Conservation (phyloP, 768 basidiomycete species). For the Pulveroboletus sp. region DNA sequence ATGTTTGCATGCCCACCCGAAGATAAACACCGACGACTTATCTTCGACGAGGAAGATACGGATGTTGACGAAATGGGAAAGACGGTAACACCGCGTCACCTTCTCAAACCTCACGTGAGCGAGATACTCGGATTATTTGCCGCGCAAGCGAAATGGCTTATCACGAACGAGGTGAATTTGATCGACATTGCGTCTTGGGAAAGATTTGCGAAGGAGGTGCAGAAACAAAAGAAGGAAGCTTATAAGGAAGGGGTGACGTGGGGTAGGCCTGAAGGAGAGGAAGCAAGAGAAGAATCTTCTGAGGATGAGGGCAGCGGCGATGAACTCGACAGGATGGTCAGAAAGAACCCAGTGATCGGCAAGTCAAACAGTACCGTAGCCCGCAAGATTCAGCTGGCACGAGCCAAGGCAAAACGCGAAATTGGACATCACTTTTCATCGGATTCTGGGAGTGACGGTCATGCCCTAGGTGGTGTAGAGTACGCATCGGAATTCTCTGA, state of each 20-base stretch:
- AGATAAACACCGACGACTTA: slow-evolving; percentile 31
- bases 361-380: slow-evolving; percentile 15
- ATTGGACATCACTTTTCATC: slow-evolving; percentile 6
- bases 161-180: slow-evolving; percentile 39
- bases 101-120: slow-evolving; percentile 45
- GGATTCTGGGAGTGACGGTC: slow-evolving; percentile 20
- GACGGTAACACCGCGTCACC: slow-evolving; percentile 34
- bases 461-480: slow-evolving; percentile 12
- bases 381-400: slow-evolving; percentile 21
- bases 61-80: slow-evolving; percentile 28
- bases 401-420: background rate
- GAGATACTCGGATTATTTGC: slow-evolving; percentile 51
- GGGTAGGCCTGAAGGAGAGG: slow-evolving; percentile 19
- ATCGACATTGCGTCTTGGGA: slow-evolving; percentile 47
- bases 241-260: slow-evolving; percentile 17
- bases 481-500: slow-evolving; percentile 60
- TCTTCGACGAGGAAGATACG: slow-evolving; percentile 31
- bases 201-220: slow-evolving; percentile 36
- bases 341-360: slow-evolving; percentile 26
- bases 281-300: slow-evolving; percentile 1
- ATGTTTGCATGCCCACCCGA: slow-evolving; percentile 23
- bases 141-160: slow-evolving; percentile 54
- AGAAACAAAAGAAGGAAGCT: slow-evolving; percentile 32
- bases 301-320: slow-evolving; percentile 3
- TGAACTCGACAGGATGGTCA: slow-evolving; percentile 8